phyloP scores from a whole-genome alignment of 352 stramenopile genomes.

The Elongisporangium prolatum region DNA sequence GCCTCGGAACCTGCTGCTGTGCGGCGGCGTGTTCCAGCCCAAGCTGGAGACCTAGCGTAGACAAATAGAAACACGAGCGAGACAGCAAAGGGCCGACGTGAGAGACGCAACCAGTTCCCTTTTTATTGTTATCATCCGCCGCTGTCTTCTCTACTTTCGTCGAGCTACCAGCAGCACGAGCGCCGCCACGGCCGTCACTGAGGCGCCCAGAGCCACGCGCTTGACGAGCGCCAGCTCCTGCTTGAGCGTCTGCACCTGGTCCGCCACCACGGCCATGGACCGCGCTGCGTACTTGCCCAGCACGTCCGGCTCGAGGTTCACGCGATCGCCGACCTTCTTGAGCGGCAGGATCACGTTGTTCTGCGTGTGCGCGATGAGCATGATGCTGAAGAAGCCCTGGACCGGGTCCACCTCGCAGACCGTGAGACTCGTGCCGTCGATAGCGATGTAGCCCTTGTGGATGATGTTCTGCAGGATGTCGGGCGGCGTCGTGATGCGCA shows the following conservation, averaged over 20 bases:
- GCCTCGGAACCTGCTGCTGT: conserved; percentile 72
- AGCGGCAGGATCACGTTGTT: conserved; percentile 95
- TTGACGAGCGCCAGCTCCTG: conserved; percentile 34
- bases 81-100: conserved; percentile 11
- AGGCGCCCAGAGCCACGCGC: conserved; percentile 12
- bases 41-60: conserved; percentile 45
- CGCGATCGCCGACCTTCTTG: conserved; percentile 83
- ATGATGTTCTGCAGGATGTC: conserved; percentile 92
- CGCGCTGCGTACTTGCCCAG: conserved; percentile 90
- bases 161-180: conserved; percentile 21
- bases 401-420: conserved; percentile 89
- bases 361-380: conserved; percentile 98
- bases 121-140: conserved; percentile 1
- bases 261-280: conserved; percentile 57
- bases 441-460: conserved; percentile 94
- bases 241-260: conserved; percentile 60
- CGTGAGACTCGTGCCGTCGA: conserved; percentile 98
- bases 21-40: conserved; percentile 60
- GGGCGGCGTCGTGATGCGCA: conserved; percentile 83
- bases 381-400: conserved; percentile 96
- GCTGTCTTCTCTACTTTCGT: conserved; percentile 6
- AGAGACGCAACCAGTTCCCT: conserved; percentile 4
- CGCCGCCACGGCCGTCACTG: conserved; percentile 25
- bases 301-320: conserved; percentile 93
- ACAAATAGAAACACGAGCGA: conserved; percentile 3